A percentile compares a stretch with the other conserved stretches of the same genome.
Evolutionary conservation across 2,329 filamentous ascomycete species (phyloP).

Genomic region (Colletotrichum liaoningense): DNA sequence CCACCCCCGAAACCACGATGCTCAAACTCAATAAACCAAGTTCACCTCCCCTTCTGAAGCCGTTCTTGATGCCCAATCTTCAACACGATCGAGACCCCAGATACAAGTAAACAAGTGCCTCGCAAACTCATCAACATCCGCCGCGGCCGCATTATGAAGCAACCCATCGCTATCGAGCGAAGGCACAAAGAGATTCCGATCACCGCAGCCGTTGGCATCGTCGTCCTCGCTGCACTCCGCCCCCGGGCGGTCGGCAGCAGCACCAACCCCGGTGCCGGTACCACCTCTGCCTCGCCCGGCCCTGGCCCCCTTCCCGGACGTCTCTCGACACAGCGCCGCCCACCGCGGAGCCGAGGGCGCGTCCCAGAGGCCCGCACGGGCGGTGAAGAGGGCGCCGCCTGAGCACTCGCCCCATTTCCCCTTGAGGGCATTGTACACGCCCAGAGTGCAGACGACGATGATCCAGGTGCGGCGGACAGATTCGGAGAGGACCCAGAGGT

Average conservation of each 20-base stretch:
- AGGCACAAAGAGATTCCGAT: conserved; percentile 5
- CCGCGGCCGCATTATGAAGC: conserved; percentile 4
- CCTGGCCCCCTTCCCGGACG: not conserved
- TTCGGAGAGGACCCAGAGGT: conserved; percentile 46
- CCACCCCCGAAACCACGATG: too few species aligned
- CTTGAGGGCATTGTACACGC: conserved; percentile 37
- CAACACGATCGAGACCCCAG: conserved; percentile 30
- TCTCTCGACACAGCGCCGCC: conserved; percentile 28
- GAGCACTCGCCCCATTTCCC: conserved; percentile 30
- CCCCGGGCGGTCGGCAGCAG: not conserved
- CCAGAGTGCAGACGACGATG: conserved; percentile 37
- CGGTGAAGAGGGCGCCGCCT: conserved; percentile 41
- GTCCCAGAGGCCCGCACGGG: conserved; percentile 43
- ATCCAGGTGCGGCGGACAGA: conserved; percentile 44
- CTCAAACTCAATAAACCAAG: not conserved
- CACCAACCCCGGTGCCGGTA: not conserved
- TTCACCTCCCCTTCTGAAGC: conserved; percentile 5
- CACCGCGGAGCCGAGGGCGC: conserved; percentile 40
- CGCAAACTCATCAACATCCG: conserved; percentile 33
- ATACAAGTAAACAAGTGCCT: conserved; percentile 21
- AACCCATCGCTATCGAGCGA: not conserved
- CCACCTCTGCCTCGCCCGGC: not conserved
- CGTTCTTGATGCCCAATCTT: conserved; percentile 26
- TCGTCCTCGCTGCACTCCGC: too few species aligned
- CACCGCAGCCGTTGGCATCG: not conserved